phyloP scores from a whole-genome alignment of 2,329 filamentous ascomycete species.

The Penicillium hordei region DNA sequence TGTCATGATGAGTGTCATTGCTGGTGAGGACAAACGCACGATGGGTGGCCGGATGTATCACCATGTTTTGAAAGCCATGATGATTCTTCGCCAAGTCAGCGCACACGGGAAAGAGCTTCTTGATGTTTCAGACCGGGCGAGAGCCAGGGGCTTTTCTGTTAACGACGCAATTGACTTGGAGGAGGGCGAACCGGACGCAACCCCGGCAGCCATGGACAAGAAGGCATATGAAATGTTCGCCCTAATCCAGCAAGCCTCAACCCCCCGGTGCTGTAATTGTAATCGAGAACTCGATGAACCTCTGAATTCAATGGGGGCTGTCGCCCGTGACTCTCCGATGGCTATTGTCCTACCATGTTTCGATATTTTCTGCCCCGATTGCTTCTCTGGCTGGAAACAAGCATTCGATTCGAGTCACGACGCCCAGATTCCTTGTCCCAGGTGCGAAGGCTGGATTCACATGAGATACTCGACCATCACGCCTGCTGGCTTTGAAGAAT shows the following conservation, averaged over 20 bases:
- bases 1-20: slow-evolving; percentile 75
- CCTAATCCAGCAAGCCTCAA: slow-evolving; percentile 78
- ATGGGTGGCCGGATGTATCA: slow-evolving; percentile 87
- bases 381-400: slow-evolving; percentile 62
- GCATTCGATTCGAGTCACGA: slow-evolving; percentile 50
- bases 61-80: slow-evolving; percentile 86
- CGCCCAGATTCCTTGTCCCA: slow-evolving; percentile 60
- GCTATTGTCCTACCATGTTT: slow-evolving; percentile 81
- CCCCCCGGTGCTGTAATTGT: slow-evolving; percentile 72
- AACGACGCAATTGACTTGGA: slow-evolving; percentile 88
- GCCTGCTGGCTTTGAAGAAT: slow-evolving; percentile 53
- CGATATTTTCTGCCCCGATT: slow-evolving; percentile 77
- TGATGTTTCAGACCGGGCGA: slow-evolving; percentile 75
- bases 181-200: slow-evolving; percentile 63
- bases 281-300: slow-evolving; percentile 58
- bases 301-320: slow-evolving; percentile 56
- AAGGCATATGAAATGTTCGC: slow-evolving; percentile 84
- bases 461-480: slow-evolving; percentile 68
- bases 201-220: slow-evolving; percentile 60
- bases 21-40: slow-evolving; percentile 62
- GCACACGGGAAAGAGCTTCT: slow-evolving; percentile 92
- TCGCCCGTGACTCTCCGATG: slow-evolving; percentile 54
- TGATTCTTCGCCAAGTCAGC: slow-evolving; percentile 84
- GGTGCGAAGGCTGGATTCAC: slow-evolving; percentile 65
- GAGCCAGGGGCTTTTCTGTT: slow-evolving; percentile 76